Conservation (phyloP, 352 stramenopile species). For the Phytopythium cucurbitacearum region DNA sequence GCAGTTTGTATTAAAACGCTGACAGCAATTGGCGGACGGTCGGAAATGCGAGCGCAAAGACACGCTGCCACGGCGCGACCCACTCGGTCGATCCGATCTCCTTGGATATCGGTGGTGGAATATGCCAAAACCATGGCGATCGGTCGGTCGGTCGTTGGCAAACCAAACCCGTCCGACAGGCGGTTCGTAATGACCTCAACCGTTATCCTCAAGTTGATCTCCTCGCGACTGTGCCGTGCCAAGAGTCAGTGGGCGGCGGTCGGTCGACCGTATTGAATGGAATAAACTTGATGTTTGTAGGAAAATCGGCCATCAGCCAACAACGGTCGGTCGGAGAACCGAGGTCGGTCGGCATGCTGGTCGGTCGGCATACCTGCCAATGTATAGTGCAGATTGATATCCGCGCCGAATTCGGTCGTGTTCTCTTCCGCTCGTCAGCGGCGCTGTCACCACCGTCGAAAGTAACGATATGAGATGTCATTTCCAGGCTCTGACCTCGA, state of each 20-base stretch:
- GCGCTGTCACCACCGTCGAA: neutral
- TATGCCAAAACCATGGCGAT: no score
- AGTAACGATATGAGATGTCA: constrained; percentile 5
- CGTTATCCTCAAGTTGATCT: no score
- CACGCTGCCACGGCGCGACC: no score
- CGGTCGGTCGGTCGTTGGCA: no score
- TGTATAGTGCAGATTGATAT: constrained; percentile 21
- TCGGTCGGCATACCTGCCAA: constrained; percentile 39
- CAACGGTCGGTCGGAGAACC: neutral
- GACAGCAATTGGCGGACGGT: no score
- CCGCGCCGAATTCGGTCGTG: constrained; percentile 13
- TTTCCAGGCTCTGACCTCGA: constrained; percentile 6
- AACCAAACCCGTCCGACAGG: no score
- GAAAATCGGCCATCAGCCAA: neutral
- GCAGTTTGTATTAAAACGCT: neutral
- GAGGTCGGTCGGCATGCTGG: constrained; percentile 8
- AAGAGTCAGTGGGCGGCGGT: neutral
- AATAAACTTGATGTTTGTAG: constrained; percentile 20
- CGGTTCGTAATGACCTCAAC: no score
- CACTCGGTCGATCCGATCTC: no score
- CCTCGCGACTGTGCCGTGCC: no score
- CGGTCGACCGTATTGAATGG: constrained; percentile 9
- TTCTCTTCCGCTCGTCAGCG: constrained; percentile 19
- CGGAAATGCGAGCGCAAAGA: no score
- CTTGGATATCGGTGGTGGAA: no score